A percentile compares a stretch with the other conserved stretches of the same genome.
phyloP scores from a whole-genome alignment of 176 grass and related monocot genomes.

The Carex parvula region DNA sequence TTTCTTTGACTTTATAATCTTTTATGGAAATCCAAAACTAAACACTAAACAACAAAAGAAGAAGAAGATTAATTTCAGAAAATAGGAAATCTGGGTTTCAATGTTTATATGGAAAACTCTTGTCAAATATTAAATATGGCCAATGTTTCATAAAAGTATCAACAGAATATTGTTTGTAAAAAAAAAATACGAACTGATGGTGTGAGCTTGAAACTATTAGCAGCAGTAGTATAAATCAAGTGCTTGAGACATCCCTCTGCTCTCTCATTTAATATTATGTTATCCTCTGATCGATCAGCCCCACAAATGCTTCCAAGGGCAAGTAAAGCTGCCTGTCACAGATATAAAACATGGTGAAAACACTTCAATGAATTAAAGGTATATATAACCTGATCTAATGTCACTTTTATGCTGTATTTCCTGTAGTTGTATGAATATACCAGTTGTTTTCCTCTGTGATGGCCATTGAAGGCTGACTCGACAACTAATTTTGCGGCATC shows the following conservation, averaged over 20 bases:
- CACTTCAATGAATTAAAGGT: background rate
- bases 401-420: background rate
- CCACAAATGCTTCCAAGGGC: conserved; percentile 90
- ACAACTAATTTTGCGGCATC: conserved; percentile 47
- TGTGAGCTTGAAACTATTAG: conserved; percentile 68
- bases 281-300: conserved; percentile 50
- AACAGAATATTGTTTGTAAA: conserved; percentile 18
- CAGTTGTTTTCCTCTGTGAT: conserved; percentile 74
- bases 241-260: conserved; percentile 60
- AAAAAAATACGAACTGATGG: conserved; percentile 53
- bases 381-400: background rate
- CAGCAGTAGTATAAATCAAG: conserved; percentile 58
- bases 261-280: conserved; percentile 43
- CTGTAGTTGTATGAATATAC: conserved; percentile 35
- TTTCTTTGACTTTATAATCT: background rate
- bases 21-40: conserved; percentile 17
- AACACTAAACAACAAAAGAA: background rate
- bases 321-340: conserved; percentile 69
- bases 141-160: background rate
- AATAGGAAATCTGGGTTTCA: background rate
- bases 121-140: conserved; percentile 10
- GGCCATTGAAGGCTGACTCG: conserved; percentile 55
- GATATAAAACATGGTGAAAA: conserved; percentile 9
- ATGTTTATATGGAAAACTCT: background rate
- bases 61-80: background rate